phyloP scores from a whole-genome alignment of 2,329 filamentous ascomycete species.

The Aspergillus pseudoglaucus region DNA sequence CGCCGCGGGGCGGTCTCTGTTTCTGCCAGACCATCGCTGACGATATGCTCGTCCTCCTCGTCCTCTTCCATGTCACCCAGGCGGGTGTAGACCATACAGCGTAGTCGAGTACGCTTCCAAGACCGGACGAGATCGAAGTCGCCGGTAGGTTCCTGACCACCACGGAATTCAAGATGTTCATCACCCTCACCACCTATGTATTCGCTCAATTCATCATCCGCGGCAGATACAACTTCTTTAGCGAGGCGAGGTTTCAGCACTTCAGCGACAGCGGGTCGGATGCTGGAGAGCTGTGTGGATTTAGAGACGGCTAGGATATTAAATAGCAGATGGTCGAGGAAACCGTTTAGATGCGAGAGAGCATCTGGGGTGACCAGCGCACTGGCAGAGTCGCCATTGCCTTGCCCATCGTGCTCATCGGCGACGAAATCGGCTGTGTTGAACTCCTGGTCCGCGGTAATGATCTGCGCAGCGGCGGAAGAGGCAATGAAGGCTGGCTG shows the following conservation, averaged over 20 bases:
- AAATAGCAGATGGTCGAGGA: slow-evolving; percentile 88
- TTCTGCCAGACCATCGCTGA: slow-evolving; percentile 66
- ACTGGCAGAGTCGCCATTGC: slow-evolving; percentile 59
- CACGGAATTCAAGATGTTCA: slow-evolving; percentile 60
- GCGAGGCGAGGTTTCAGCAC: slow-evolving; percentile 86
- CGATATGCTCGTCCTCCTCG: slow-evolving; percentile 84
- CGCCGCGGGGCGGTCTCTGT: slow-evolving; percentile 51
- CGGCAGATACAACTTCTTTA: slow-evolving; percentile 72
- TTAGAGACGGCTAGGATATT: slow-evolving; percentile 76
- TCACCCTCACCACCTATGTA: slow-evolving; percentile 75
- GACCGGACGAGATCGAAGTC: slow-evolving; percentile 87
- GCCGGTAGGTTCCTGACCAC: slow-evolving; percentile 44
- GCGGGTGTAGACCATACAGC: slow-evolving; percentile 98
- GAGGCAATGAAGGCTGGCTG: slow-evolving; percentile 80
- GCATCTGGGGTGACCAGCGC: slow-evolving; percentile 68
- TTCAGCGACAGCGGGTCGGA: slow-evolving; percentile 77
- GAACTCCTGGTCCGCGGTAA: slow-evolving; percentile 79
- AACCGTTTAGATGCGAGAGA: slow-evolving; percentile 75
- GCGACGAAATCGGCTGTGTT: slow-evolving; percentile 65
- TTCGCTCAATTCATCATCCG: slow-evolving; percentile 80
- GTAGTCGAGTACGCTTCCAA: slow-evolving; percentile 86
- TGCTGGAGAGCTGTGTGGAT: slow-evolving; percentile 66
- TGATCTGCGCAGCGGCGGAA: slow-evolving; percentile 82
- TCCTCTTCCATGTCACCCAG: slow-evolving; percentile 96
- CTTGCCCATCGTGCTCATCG: slow-evolving; percentile 60